Conservation (phyloP, 2,329 filamentous ascomycete genomes). For the Cordyceps cateniannulata region DNA sequence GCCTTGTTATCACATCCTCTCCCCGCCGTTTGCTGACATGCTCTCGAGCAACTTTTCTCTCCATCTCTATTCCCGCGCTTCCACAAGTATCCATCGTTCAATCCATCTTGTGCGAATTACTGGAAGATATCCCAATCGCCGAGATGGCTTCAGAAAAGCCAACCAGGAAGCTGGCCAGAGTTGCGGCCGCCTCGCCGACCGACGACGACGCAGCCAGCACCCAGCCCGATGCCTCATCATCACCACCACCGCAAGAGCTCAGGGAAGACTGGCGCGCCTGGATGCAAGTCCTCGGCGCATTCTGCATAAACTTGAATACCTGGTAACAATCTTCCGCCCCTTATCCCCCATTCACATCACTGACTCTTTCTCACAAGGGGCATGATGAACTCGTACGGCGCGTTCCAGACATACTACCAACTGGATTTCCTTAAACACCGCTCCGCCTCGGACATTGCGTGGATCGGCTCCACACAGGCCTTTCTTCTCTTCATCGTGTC, state of each 20-base stretch:
- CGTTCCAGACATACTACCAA: slow-evolving; percentile 50
- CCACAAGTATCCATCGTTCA: too few species aligned
- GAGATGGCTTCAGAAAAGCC: too few species aligned
- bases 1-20: too few species aligned
- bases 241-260: slow-evolving; percentile 12
- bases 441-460: slow-evolving; percentile 26
- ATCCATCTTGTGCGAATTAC: too few species aligned
- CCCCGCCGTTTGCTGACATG: too few species aligned
- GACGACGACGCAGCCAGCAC: not conserved
- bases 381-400: slow-evolving; percentile 35
- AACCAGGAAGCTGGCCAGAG: too few species aligned
- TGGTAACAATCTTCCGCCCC: slow-evolving; percentile 20
- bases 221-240: not conserved
- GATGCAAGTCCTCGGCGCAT: slow-evolving; percentile 45
- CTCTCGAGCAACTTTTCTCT: too few species aligned
- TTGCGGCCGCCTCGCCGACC: not conserved
- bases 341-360: not conserved
- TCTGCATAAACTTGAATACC: slow-evolving; percentile 50
- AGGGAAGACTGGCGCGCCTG: slow-evolving; percentile 49
- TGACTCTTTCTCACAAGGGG: not conserved
- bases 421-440: slow-evolving; percentile 22
- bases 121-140: too few species aligned
- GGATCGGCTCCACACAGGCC: slow-evolving; percentile 29
- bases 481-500: slow-evolving; percentile 31
- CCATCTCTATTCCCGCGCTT: too few species aligned